phyloP scores from a whole-genome alignment of 106 monocot species.

The Dendrobium chrysotoxum region DNA sequence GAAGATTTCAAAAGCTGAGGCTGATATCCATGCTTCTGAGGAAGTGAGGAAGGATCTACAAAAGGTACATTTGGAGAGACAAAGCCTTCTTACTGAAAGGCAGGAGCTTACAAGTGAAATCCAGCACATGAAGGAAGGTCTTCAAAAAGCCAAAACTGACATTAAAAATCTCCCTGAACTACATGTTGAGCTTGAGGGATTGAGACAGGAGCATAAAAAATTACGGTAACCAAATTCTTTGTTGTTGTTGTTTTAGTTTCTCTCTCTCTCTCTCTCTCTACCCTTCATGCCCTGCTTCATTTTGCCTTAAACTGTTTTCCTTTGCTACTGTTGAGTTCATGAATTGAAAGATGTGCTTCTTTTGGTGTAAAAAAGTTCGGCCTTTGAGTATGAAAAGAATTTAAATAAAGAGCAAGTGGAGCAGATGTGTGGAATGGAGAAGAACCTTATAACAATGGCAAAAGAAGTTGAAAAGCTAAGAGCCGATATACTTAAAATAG shows the following conservation, averaged over 20 bases:
- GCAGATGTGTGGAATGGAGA: slow-evolving; percentile 72
- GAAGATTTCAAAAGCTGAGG: slow-evolving; percentile 56
- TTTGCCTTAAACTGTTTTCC: background rate
- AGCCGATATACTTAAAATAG: slow-evolving; percentile 45
- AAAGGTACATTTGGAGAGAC: slow-evolving; percentile 55
- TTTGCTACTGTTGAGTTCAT: background rate
- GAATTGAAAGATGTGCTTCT: background rate
- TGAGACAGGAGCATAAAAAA: slow-evolving; percentile 72
- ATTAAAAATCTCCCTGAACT: slow-evolving; percentile 44
- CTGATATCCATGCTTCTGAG: slow-evolving; percentile 52
- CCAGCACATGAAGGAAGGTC: slow-evolving; percentile 38
- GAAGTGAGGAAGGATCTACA: slow-evolving; percentile 51
- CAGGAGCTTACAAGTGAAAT: slow-evolving; percentile 50
- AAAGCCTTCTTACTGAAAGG: slow-evolving; percentile 32
- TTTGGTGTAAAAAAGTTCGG: slow-evolving; percentile 19
- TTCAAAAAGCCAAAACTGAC: slow-evolving; percentile 29
- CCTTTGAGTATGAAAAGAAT: slow-evolving; percentile 75
- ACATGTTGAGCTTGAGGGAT: slow-evolving; percentile 49
- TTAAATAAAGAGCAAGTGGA: slow-evolving; percentile 71
- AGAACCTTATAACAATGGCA: slow-evolving; percentile 48
- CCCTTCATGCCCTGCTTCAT: background rate
- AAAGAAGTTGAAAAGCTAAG: slow-evolving; percentile 69
- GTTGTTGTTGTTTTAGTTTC: background rate
- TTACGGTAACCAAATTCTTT: slow-evolving; percentile 40
- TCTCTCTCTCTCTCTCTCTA: background rate